Base-by-base conservation (phyloP, 768 basidiomycete species). In the Suillus luteus region DNA sequence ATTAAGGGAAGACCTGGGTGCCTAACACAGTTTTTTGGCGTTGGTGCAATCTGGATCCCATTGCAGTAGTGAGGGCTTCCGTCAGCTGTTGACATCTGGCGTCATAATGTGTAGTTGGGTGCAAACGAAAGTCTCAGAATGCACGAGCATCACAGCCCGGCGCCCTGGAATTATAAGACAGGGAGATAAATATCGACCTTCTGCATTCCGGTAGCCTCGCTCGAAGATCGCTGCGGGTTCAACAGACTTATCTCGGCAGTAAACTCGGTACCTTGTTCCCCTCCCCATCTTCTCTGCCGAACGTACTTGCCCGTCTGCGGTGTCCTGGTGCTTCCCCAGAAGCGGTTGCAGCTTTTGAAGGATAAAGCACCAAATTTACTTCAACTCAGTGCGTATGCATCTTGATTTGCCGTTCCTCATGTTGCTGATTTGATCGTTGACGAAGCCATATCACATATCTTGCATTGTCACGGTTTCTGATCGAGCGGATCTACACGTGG, bases 291-390 rank as follows among this genome's bases (percentile, higher is more conserved):
- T 22, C n/a, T 44, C 51, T 63, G 22, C 65, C 65, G 1, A 35
- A 19, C 3, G 24, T 43, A 12, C 48, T 64, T 27, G 49, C 40
- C 9, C 65, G 59, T n/a, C 44, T 40, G 33, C 44, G 59, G 27
- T 59, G 52, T 37, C 54, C 58, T 24, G 63, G 74, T 5, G 55
- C 66, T 38, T 58, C 62, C 43, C 60, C 59, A 41, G 68, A 74
- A 46, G 76, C 78, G 1, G 72, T 77, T 59, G 43, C 67, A 38
- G 63, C 72, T 3, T 57, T 72, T 87, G 55, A 81, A 80, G 63
- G 83, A 85, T 9, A 38, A 78, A 73, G 51, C 75, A 77, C 69
- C 85, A 87, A 58, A 76, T 80, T 14, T 87, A 82, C 71, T 79
- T 81, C 69, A 81, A 85, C 61, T 70, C 63, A 52, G 35, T 85